Percentiles rank a stretch among this genome's conserved stretches.
Conservation (phyloP, 1,139 yeast species). For the Debaryomycetaceae sp. region DNA sequence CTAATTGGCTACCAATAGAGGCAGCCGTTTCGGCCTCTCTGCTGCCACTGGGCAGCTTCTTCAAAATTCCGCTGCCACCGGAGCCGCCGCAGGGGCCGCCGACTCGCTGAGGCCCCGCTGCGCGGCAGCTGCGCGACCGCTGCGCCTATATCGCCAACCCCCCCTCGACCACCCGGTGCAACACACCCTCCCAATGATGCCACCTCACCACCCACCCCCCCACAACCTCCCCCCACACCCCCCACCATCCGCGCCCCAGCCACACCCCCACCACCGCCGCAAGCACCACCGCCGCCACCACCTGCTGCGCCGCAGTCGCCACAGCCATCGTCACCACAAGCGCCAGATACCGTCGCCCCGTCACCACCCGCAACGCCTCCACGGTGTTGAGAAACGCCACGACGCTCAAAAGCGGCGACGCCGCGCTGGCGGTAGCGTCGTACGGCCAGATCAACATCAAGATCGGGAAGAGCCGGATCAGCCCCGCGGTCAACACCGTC, state of each 20-base stretch:
- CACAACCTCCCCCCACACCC: not conserved
- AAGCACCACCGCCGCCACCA: slow-evolving; percentile 2
- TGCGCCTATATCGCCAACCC: too few relatives aligned
- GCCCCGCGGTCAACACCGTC: slow-evolving; percentile 69
- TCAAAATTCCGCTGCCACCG: too few relatives aligned
- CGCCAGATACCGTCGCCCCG: slow-evolving; percentile 36
- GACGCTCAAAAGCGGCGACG: slow-evolving; percentile 55
- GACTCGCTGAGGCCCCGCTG: too few relatives aligned
- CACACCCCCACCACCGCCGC: slow-evolving; percentile 1
- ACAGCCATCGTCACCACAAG: slow-evolving; percentile 18
- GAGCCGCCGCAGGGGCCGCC: too few relatives aligned
- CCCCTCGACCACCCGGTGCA: too few relatives aligned
- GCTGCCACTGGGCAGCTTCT: too few relatives aligned
- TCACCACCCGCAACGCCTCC: slow-evolving; percentile 60
- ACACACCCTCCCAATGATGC: too few relatives aligned
- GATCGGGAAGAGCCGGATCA: slow-evolving; percentile 84
- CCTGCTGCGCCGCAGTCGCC: slow-evolving; percentile 1
- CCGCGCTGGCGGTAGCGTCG: slow-evolving; percentile 63
- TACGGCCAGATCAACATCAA: slow-evolving; percentile 96
- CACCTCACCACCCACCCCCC: too few relatives aligned
- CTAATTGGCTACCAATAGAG: too few relatives aligned
- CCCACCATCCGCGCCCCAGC: not conserved
- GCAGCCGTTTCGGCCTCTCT: too few relatives aligned
- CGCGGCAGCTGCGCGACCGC: too few relatives aligned
- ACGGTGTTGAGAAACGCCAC: slow-evolving; percentile 60